Conservation (phyloP, 2,329 filamentous ascomycete species). For the Mycosphaerella arachidis region DNA sequence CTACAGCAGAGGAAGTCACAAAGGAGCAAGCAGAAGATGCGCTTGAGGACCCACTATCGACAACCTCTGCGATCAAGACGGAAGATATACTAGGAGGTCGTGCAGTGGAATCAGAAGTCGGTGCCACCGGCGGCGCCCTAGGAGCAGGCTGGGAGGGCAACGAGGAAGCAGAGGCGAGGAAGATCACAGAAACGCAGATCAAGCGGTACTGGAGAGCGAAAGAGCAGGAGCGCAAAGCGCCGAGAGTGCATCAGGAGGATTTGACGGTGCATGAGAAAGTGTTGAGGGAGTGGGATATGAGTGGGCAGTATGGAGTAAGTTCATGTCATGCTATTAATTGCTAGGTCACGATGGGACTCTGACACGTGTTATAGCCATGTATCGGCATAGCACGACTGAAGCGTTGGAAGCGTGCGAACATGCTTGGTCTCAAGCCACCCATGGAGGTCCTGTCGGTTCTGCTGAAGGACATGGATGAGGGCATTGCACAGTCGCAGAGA, state of each 20-base stretch:
- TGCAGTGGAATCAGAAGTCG: constrained; percentile 24
- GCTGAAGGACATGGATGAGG: constrained; percentile 62
- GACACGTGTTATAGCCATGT: constrained; percentile 61
- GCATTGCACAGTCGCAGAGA: constrained; percentile 53
- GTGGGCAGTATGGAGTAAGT: constrained; percentile 84
- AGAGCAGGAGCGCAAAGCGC: constrained; percentile 63
- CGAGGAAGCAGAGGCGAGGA: constrained; percentile 56
- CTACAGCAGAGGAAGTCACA: constrained; percentile 38
- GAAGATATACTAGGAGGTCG: constrained; percentile 31
- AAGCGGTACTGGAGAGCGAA: constrained; percentile 71
- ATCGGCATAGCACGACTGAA: constrained; percentile 76
- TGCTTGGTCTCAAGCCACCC: constrained; percentile 78
- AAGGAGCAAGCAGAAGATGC: constrained; percentile 37
- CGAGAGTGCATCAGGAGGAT: constrained; percentile 71
- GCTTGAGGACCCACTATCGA: constrained; percentile 22
- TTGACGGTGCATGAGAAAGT: constrained; percentile 76
- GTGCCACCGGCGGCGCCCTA: constrained; percentile 47
- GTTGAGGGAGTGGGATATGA: constrained; percentile 86
- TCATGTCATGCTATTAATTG: background rate
- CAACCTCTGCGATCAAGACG: constrained; percentile 17
- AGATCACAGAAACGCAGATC: constrained; percentile 64
- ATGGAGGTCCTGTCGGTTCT: constrained; percentile 86
- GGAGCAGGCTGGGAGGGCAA: constrained; percentile 32
- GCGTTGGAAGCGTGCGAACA: constrained; percentile 82
- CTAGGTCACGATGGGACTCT: constrained; percentile 5